Conservation (phyloP, 1,139 yeast genomes). For the Zygosaccharomyces sapae region DNA sequence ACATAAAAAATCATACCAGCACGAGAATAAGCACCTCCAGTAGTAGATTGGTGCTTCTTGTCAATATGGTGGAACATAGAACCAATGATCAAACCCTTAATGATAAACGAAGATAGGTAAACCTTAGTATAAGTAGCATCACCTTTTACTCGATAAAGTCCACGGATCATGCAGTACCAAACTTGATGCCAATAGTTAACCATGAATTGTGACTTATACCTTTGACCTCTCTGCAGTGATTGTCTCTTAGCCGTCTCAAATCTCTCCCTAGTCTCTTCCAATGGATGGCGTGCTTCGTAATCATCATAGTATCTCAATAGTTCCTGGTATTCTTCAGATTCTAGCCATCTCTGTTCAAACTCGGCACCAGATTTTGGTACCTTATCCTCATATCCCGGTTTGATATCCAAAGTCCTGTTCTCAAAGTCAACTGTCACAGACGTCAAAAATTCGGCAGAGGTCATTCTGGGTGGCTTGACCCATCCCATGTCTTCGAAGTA, state of each 20-base stretch:
- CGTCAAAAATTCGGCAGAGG: conserved; percentile 64
- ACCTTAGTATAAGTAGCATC: conserved; percentile 51
- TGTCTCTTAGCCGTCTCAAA: conserved; percentile 41
- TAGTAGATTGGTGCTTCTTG: conserved; percentile 37
- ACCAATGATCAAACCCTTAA: conserved; percentile 52
- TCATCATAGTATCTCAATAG: conserved; percentile 42
- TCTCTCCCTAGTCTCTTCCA: conserved; percentile 43
- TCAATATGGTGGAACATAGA: conserved; percentile 53
- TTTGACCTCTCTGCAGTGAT: conserved; percentile 44
- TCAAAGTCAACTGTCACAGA: conserved; percentile 47
- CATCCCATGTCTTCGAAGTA: conserved; percentile 61
- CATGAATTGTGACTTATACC: too few species aligned
- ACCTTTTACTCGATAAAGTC: conserved; percentile 53
- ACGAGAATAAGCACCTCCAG: conserved; percentile 53
- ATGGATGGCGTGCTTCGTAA: conserved; percentile 39
- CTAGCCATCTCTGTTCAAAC: conserved; percentile 52
- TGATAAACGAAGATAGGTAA: conserved; percentile 46
- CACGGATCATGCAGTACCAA: conserved; percentile 43
- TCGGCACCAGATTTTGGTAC: conserved; percentile 59
- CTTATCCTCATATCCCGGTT: conserved; percentile 52
- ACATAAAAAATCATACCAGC: conserved; percentile 57
- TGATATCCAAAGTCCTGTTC: conserved; percentile 36
- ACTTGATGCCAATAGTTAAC: too few species aligned
- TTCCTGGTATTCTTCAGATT: conserved; percentile 46
- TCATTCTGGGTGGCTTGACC: conserved; percentile 56